Evolutionary conservation across 1,139 yeast species (phyloP), one percentile per base, ranked within the genome.

Genomic region (Zygosaccharomyces pseudobailii): DNA sequence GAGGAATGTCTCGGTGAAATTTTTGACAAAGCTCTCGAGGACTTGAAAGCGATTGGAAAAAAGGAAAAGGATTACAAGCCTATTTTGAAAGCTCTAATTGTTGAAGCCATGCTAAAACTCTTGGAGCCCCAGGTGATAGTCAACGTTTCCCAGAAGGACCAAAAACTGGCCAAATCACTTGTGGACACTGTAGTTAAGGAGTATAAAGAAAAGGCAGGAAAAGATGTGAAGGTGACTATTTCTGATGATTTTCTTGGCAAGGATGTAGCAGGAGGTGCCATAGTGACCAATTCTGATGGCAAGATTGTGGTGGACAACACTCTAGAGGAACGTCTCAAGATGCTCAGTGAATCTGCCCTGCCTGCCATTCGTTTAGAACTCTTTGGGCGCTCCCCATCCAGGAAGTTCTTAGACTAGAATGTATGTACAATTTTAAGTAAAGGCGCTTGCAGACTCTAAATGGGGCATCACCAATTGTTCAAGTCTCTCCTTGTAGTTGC

Each of bases 261-360:
- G 47, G 84, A 81, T 53, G 71, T 73, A 52, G 82, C 94, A 43
- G 99, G 99, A 53, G 99, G 99, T 62, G 88, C 83, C 45, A 69
- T 88, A 46, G 76, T 88, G 44, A 68, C 77, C 50, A 87, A 85
- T 64, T 78, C 78, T 37, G 67, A 79, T 32, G 95, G 95, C 48
- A 88, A 86, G 71, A 90, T 94, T 58, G 90, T 84, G 59, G 88
- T 92, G 50, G 76, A 87, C 71, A 92, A 92, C 73, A 90, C 98
- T 35, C 78, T 94, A 63, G 96, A 88, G 63, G 97, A 90, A 74
- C 87, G 99, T 71, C 79, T 92, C 65, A 79, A 82, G 62, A 73
- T 94, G 55, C 76, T 92, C 63, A 78, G 87, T 41, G 86, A 86
- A 67, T 87, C 82, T 62, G 87, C 96, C 6, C 79, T 94, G 58